Evolutionary conservation across 768 basidiomycete genomes (phyloP), one percentile per base, ranked within the genome.

Genomic region (Dentipellis sp.): DNA sequence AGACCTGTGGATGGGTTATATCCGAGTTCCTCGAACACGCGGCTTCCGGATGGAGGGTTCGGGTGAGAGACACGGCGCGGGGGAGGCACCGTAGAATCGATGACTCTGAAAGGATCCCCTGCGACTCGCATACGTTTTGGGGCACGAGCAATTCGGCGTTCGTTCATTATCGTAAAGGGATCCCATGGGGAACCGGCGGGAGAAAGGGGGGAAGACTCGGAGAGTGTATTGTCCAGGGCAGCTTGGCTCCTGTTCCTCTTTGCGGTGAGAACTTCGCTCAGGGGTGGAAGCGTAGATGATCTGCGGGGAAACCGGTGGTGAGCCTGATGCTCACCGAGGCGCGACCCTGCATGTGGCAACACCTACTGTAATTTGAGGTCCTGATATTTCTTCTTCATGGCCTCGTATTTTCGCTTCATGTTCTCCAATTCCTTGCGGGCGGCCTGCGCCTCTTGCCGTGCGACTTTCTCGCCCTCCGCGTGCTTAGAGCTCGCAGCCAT

Each of bases 211-310:
- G 29, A 5, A 29, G 19, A 11, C 12, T 17, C 16, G 50, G 23
- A 22, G 29, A 36, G 19, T 7, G 56, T 50, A 36, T 47, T 36
- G 16, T 57, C 59, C 48, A 57, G 56, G 5, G 56, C 36, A 7
- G 56, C 59, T 19, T 57, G 56, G 17, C 40, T 50, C 8, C 50
- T 52, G 22, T 11, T 54, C 23, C 56, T 52, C 23, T 58, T 58
- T 29, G 29, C 6, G 3, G 29, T 29, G 29, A 6, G 3, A 29
- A 29, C 29, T 36, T 11, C 46, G 21, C 14, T 17, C 36, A 16
- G 10, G 2, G 21, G 16, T 10, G 36, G 12, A n/a, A 8, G n/a
- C 36, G 8, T 8, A 21, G 48, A 22, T 7, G 14, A 9, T 22
- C 48, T 50, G 48, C 23, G 23, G 23, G 4, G 21, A 22, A 50